phyloP scores from a whole-genome alignment of 306 rosid genomes.

The Amphicarpaea edgeworthii region DNA sequence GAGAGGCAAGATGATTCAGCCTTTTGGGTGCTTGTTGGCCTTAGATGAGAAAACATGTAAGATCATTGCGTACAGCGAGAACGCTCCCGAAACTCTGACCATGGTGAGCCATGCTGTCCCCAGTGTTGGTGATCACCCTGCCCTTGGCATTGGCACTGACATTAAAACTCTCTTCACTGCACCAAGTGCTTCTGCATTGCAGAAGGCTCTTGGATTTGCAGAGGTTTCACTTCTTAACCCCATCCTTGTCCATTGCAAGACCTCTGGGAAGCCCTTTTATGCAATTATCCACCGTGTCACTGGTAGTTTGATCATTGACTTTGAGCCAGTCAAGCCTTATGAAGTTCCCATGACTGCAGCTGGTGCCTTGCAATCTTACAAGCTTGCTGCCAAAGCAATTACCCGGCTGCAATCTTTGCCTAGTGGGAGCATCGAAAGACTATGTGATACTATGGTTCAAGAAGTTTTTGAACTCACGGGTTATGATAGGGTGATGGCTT shows the following conservation, averaged over 20 bases:
- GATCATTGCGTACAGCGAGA: slow-evolving; percentile 93
- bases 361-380: slow-evolving; percentile 93
- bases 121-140: slow-evolving; percentile 88
- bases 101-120: slow-evolving; percentile 95
- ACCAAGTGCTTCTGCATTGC: slow-evolving; percentile 86
- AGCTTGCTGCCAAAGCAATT: slow-evolving; percentile 96
- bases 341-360: slow-evolving; percentile 95
- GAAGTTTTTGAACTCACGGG: slow-evolving; percentile 97
- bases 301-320: slow-evolving; percentile 84
- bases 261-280: slow-evolving; percentile 96
- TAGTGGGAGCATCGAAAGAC: slow-evolving; percentile 89
- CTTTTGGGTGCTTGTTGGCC: slow-evolving; percentile 92
- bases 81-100: slow-evolving; percentile 94
- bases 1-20: slow-evolving; percentile 89
- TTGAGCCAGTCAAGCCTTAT: slow-evolving; percentile 93
- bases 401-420: slow-evolving; percentile 84
- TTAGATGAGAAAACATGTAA: slow-evolving; percentile 88
- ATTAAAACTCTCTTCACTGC: slow-evolving; percentile 76
- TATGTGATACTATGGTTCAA: slow-evolving; percentile 94
- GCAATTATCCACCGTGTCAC: slow-evolving; percentile 88
- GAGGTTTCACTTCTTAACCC: slow-evolving; percentile 96
- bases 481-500: slow-evolving; percentile 98
- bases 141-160: slow-evolving; percentile 91
- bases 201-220: slow-evolving; percentile 85
- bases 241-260: slow-evolving; percentile 92